Conservation (phyloP, 768 basidiomycete species). For the Auriculariales sp. region DNA sequence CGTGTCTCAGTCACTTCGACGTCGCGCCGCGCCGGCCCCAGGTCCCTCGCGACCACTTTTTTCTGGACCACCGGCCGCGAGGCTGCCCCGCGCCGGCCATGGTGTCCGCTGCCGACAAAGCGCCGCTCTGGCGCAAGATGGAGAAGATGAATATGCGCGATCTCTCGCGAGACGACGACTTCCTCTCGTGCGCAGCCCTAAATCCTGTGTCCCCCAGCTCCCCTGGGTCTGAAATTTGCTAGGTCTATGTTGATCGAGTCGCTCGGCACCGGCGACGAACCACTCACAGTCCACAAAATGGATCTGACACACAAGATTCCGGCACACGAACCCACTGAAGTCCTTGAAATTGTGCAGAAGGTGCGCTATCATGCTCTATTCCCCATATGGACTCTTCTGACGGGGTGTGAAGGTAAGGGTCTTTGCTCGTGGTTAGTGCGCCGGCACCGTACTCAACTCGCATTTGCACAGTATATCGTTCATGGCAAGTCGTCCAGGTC, state of each 20-base stretch:
- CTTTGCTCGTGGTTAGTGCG: no score
- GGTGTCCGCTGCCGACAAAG: slow-evolving; percentile 2
- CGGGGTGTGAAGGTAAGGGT: no score
- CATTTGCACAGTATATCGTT: no score
- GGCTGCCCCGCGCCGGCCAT: not conserved
- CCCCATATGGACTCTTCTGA: no score
- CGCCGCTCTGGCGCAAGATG: slow-evolving; percentile 53
- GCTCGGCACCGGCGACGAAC: slow-evolving; percentile 55
- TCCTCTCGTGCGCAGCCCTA: slow-evolving; percentile 37
- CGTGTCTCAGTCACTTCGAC: no score
- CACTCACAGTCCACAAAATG: slow-evolving; percentile 86
- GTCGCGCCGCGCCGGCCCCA: no score
- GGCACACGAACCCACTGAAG: slow-evolving; percentile 52
- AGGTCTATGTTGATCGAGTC: slow-evolving; percentile 66
- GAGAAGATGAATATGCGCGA: slow-evolving; percentile 87
- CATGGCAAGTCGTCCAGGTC: slow-evolving; percentile 10
- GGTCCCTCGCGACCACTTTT: no score
- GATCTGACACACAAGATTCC: slow-evolving; percentile 63
- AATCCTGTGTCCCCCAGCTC: slow-evolving; percentile 35
- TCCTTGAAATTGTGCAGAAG: slow-evolving; percentile 64
- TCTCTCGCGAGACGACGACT: slow-evolving; percentile 83
- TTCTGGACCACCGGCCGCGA: no score
- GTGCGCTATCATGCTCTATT: slow-evolving; percentile 27
- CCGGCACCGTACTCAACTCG: no score
- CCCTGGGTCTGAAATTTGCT: no score